These are phyloP conservation scores for Fusarium marasasianum DNA, from an alignment of 2,329 filamentous ascomycete genomes.

Conservation along the genomic window DNA sequence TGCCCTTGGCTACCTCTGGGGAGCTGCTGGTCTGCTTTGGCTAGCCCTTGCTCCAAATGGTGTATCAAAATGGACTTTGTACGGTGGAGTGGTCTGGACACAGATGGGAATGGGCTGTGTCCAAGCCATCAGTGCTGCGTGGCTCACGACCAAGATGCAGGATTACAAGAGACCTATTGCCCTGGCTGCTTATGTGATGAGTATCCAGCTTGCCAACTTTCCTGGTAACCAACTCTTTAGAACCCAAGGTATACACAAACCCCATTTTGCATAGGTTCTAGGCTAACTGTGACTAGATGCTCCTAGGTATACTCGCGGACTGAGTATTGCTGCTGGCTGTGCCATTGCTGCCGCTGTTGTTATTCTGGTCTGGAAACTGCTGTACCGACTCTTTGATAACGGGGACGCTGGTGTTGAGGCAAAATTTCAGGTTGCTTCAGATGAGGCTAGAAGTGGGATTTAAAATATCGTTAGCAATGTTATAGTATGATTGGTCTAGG, in stretches of 20 bases:
- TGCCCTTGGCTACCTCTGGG: conserved; percentile 41
- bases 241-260: conserved; percentile 27
- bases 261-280: rapidly evolving
- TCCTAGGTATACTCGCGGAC: conserved; percentile 39
- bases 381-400: conserved; percentile 42
- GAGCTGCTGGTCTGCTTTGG: conserved; percentile 42
- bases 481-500: too few species aligned
- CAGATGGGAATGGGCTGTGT: conserved; percentile 47
- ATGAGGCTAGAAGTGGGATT: background rate
- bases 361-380: conserved; percentile 44
- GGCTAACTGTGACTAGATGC: conserved; percentile 27
- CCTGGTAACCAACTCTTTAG: conserved; percentile 45
- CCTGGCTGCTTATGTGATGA: conserved; percentile 46
- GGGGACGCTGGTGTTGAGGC: conserved; percentile 41
- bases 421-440: background rate
- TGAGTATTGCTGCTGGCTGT: conserved; percentile 41
- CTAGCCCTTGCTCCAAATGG: conserved; percentile 38
- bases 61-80: conserved; percentile 41
- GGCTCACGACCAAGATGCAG: conserved; percentile 44
- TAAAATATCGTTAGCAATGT: background rate
- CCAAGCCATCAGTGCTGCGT: conserved; percentile 45
- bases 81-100: conserved; percentile 45
- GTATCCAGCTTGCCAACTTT: conserved; percentile 45
- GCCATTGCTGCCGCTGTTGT: conserved; percentile 39
- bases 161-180: conserved; percentile 44